phyloP scores from a whole-genome alignment of 176 grass and related monocot genomes.

The Guadua angustifolia region DNA sequence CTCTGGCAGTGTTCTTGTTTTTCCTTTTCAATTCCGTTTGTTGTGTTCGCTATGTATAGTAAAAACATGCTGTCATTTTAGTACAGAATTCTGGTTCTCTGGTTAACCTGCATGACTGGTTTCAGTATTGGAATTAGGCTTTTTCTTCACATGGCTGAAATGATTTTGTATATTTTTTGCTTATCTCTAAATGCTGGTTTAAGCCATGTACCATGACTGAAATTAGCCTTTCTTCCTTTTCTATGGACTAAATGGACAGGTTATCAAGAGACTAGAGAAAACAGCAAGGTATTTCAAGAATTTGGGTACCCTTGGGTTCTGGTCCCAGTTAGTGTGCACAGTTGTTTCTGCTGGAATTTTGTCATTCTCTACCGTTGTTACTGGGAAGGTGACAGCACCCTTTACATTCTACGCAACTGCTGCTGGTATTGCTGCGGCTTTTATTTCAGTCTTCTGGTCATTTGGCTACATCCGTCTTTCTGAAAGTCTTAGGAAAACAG shows the following conservation, averaged over 20 bases:
- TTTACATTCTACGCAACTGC: slow-evolving; percentile 91
- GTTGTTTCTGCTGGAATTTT: slow-evolving; percentile 86
- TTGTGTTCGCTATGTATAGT: not conserved
- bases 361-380: slow-evolving; percentile 81
- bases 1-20: not conserved
- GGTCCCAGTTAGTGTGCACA: slow-evolving; percentile 86
- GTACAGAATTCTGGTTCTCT: not conserved
- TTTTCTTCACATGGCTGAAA: not conserved
- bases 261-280: slow-evolving; percentile 83
- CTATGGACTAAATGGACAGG: slow-evolving; percentile 52
- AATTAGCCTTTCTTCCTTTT: not conserved
- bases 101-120: not conserved
- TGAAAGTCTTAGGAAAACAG: slow-evolving; percentile 76
- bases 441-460: slow-evolving; percentile 98
- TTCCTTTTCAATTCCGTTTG: not conserved
- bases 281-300: slow-evolving; percentile 92
- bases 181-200: not conserved
- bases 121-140: slow-evolving; percentile 3
- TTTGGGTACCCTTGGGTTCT: slow-evolving; percentile 84
- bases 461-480: slow-evolving; percentile 93
- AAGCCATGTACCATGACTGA: not conserved
- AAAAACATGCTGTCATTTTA: not conserved
- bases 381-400: slow-evolving; percentile 74
- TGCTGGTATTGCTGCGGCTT: slow-evolving; percentile 72
- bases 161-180: not conserved